These are phyloP conservation scores for Sugiyamaella neomexicana DNA, from an alignment of 1,139 yeast genomes.

Conservation along the genomic window DNA sequence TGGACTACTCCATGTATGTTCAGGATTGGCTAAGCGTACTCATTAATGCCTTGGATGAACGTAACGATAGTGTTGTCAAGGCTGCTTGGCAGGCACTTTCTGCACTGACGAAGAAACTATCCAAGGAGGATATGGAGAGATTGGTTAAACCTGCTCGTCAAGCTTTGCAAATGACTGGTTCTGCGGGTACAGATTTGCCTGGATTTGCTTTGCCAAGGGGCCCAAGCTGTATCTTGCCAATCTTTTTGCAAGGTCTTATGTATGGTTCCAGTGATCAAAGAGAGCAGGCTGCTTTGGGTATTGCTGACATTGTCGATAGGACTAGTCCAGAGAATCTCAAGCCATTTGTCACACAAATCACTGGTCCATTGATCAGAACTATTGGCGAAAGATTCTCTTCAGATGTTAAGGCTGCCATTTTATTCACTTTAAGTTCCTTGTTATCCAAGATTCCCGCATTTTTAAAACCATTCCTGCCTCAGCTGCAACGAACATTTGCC, in stretches of 20 bases:
- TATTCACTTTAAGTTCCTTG: constrained; percentile 76
- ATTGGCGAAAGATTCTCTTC: constrained; percentile 93
- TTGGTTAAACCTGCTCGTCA: constrained; percentile 77
- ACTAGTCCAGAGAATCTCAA: constrained; percentile 80
- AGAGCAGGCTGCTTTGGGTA: constrained; percentile 83
- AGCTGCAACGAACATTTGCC: constrained; percentile 94
- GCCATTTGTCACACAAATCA: constrained; percentile 88
- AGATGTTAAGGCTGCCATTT: constrained; percentile 89
- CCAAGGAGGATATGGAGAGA: constrained; percentile 72
- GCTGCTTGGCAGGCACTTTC: constrained; percentile 69
- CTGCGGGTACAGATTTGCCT: constrained; percentile 62
- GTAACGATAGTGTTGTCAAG: constrained; percentile 60
- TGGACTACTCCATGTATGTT: constrained; percentile 73
- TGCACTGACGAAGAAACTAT: constrained; percentile 66
- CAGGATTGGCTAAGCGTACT: constrained; percentile 75
- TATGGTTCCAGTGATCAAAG: constrained; percentile 84
- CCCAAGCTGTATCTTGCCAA: constrained; percentile 83
- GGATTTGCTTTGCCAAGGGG: constrained; percentile 84
- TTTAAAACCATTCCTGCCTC: constrained; percentile 94
- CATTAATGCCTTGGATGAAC: constrained; percentile 72
- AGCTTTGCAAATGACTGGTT: constrained; percentile 67
- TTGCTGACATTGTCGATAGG: constrained; percentile 82
- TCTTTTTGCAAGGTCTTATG: constrained; percentile 93
- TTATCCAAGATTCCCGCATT: constrained; percentile 85
- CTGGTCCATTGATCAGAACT: constrained; percentile 97